Base-by-base conservation (phyloP, 441 rosid genomes). In the Pelargonium fulgidum region DNA sequence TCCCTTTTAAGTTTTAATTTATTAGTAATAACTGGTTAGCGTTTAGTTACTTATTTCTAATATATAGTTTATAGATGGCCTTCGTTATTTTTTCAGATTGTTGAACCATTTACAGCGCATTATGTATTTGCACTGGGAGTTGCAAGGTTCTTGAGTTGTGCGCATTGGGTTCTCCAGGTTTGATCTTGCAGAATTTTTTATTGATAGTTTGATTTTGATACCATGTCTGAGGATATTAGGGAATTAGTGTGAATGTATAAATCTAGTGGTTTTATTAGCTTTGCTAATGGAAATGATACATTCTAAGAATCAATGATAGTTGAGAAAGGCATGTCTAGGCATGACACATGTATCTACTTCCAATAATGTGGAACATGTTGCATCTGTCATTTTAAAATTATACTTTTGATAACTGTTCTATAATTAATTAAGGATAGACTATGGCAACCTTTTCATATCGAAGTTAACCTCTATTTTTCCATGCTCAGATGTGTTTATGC, bases 101-200 rank as follows among this genome's bases (percentile, higher is more conserved):
- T 94, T 33, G 99, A 94, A 77, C 99, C 99, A 65, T 94, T 94
- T 85, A 94, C 99, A 2, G 98, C 99, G 41, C 99, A 94, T 83
- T 94, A 94, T 81, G 99, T 94, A 64, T 94, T 94, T 84, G 99
- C 99, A 8, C 77, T 94, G 75, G 99, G 99, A 72, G 90, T 94
- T 68, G 99, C 99, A 41, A 92, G 98, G 80, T 94, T 92, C 81
- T 83, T 94, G 76, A 91, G 97, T 81, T 94, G 99, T 76, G 99
- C 99, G 39, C 99, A 94, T 74, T 94, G 99, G 99, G 98, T 94
- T 79, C 90, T 94, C 76, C 99, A 94, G 97, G 99, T 94, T 78
- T 73, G 85, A 65, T 78, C 74, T 72, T 56, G 19, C 16, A 66
- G 22, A 45, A 20, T 45, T 42, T 65, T 74, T 68, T 24, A 72